Evolutionary conservation across 2,329 filamentous ascomycete species (phyloP).

Genomic region (Stachybotrys chartarum): DNA sequence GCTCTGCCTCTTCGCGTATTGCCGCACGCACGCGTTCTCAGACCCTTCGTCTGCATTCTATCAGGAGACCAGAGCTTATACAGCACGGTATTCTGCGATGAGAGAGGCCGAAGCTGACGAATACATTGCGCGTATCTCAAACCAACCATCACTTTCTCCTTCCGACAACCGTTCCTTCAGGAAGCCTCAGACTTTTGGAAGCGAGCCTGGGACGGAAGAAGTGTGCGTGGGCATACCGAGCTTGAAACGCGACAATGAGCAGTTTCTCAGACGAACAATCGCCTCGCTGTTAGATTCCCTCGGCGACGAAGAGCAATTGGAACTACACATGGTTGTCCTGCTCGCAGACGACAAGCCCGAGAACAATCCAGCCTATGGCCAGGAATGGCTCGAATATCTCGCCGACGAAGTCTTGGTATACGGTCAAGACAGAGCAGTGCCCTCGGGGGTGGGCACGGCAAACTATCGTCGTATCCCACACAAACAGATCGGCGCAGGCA

Average conservation of each 20-base stretch:
- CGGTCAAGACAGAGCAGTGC: not conserved
- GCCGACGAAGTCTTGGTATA: slow-evolving; percentile 22
- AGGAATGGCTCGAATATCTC: slow-evolving; percentile 19
- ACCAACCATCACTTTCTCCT: no score
- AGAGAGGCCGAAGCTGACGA: not conserved
- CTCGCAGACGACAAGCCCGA: slow-evolving; percentile 18
- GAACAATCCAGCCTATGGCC: slow-evolving; percentile 18
- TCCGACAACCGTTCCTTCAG: not conserved
- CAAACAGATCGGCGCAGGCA: not conserved
- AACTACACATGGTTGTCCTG: slow-evolving; percentile 18
- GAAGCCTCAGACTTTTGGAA: not conserved
- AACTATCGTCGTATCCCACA: not conserved
- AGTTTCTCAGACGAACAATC: slow-evolving; percentile 15
- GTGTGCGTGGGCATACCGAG: slow-evolving; percentile 22
- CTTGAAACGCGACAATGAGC: slow-evolving; percentile 14
- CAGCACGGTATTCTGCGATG: not conserved
- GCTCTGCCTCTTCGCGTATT: not conserved
- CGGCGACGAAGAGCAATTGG: slow-evolving; percentile 14
- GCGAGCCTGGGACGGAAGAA: not conserved
- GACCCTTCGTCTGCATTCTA: not conserved
- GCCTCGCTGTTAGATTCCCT: slow-evolving; percentile 21
- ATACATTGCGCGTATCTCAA: not conserved
- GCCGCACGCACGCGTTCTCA: not conserved
- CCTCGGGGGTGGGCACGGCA: not conserved
- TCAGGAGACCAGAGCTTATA: not conserved